Base-by-base conservation (phyloP, 352 stramenopile species). In the Albugo laibachii region DNA sequence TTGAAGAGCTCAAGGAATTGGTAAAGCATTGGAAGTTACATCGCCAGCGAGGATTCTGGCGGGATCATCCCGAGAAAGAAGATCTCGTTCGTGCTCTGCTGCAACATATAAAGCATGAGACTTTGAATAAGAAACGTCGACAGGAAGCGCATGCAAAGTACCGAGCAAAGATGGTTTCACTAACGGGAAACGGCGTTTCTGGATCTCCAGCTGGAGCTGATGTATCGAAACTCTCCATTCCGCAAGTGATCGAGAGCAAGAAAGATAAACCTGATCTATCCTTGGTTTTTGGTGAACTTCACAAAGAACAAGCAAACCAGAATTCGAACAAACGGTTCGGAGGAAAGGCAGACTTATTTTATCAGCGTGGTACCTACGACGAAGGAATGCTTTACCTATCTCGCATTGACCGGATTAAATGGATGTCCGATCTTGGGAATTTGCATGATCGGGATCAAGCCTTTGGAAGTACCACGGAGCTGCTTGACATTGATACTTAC, bases 1-100 rank as follows among this genome's bases (percentile, higher is more conserved):
- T 86, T 18, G 80, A 94, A 40, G 79, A 94, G 61, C 70, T 94
- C 38, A 94, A 94, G 56, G 84, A 94, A 51, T 63, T 94, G 11
- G 80, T 93, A 13, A 86, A 92, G 49, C 72, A 89, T 58, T 94
- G 82, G 79, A 92, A 93, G 55, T 64, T 93, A 4, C 82, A 94
- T 45, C 71, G 68, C 6, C 75, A 93, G 55, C 79, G 80, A 8
- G 76, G 80, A 13, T 94, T 94, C 53, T 93, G 79, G 82, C 79
- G 79, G 18, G 80, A 91, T 52, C 77, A 94, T 47, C 77, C 78
- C 3, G 72, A 91, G 54, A 92, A 92, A 58, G 80, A 94, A 41
- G 79, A 94, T 49, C 71, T 94, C 34, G 73, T 93, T 44, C 67
- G 75, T 16, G 82, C 81, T 2, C 48, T 93, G 10, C 54, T 94